Evolutionary conservation across 2,329 filamentous ascomycete genomes (phyloP).

Genomic region (Hypoxylon sp.): DNA sequence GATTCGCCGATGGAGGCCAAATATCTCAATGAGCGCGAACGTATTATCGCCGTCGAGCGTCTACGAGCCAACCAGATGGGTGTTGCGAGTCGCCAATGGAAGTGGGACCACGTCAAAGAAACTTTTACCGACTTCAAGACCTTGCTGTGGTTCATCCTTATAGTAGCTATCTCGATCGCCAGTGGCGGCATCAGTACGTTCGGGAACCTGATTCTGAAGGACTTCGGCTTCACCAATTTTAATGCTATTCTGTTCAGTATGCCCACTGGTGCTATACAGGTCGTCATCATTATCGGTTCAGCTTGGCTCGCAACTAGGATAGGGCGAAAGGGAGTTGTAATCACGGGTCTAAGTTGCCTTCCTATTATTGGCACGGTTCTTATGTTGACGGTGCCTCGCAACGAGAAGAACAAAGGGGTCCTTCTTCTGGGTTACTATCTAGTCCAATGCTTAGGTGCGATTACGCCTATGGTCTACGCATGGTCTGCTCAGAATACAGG

Average conservation of each 20-base stretch:
- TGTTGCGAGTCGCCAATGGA: conserved; percentile 74
- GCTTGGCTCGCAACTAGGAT: conserved; percentile 55
- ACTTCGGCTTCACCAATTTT: conserved; percentile 52
- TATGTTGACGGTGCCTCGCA: conserved; percentile 57
- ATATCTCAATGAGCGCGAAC: conserved; percentile 71
- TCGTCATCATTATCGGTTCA: conserved; percentile 44
- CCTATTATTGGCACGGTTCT: conserved; percentile 55
- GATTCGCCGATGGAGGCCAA: conserved; percentile 68
- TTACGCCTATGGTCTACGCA: conserved; percentile 64
- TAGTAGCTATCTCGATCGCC: conserved; percentile 62
- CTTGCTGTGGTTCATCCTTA: conserved; percentile 67
- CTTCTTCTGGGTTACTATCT: conserved; percentile 62
- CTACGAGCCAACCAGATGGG: conserved; percentile 80
- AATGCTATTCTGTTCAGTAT: conserved; percentile 53
- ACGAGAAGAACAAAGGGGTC: conserved; percentile 54
- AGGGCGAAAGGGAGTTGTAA: conserved; percentile 55
- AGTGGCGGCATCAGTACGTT: conserved; percentile 51
- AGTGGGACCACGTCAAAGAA: conserved; percentile 70
- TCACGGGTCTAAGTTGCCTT: conserved; percentile 50
- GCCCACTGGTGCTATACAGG: conserved; percentile 51
- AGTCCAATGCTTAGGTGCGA: conserved; percentile 50
- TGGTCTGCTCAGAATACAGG: conserved; percentile 68
- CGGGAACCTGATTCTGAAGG: conserved; percentile 52
- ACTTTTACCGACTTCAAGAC: conserved; percentile 55
- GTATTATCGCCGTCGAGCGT: conserved; percentile 72